Evolutionary conservation across 768 basidiomycete species (phyloP).

Genomic region (Serpula lacrymans): DNA sequence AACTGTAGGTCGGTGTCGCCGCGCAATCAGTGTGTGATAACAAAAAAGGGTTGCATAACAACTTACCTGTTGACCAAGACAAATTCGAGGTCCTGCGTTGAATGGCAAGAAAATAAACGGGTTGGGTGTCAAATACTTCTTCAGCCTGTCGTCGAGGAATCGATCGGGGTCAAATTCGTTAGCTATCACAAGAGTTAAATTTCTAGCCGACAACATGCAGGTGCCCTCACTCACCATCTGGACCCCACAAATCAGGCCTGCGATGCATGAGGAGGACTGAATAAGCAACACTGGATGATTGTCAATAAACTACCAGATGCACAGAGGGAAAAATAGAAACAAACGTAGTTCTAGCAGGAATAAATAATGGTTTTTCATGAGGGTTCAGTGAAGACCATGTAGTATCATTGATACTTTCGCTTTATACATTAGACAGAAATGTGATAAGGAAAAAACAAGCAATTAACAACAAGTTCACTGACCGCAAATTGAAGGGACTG

Average conservation of each 20-base stretch:
- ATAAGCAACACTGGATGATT: constrained; percentile 1
- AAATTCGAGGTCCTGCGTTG: constrained; percentile 37
- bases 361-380: constrained; percentile 24
- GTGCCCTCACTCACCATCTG: neutral
- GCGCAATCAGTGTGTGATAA: constrained; percentile 4
- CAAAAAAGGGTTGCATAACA: neutral
- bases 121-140: constrained; percentile 53
- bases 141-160: constrained; percentile 59
- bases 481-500: constrained; percentile 36
- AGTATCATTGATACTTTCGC: constrained; percentile 20
- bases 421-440: constrained; percentile 2
- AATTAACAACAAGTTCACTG: neutral
- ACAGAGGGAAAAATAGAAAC: neutral
- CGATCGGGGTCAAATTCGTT: constrained; percentile 62
- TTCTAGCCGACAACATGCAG: neutral
- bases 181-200: constrained; percentile 33
- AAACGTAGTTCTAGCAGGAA: constrained; percentile 21
- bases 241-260: neutral
- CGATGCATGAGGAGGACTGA: constrained; percentile 1
- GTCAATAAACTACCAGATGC: neutral
- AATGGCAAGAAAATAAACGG: constrained; percentile 48
- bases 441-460: neutral
- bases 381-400: constrained; percentile 20
- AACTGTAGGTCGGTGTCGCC: constrained; percentile 20
- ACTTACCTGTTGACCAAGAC: constrained; percentile 34